Conservation (phyloP, 129 eudicot genomes). For the Sambucus nigra region DNA sequence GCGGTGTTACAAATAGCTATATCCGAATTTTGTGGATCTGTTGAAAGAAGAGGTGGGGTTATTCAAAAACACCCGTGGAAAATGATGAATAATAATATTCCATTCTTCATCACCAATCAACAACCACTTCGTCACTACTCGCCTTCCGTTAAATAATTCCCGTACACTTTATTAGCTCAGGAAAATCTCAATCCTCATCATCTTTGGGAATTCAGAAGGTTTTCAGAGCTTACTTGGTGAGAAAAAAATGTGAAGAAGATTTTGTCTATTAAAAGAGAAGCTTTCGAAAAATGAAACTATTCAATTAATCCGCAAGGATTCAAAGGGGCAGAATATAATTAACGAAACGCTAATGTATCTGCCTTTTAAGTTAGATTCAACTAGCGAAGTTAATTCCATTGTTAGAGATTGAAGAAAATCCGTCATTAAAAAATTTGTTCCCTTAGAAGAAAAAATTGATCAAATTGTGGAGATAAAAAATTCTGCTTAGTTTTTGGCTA, state of each 20-base stretch:
- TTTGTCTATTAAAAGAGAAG: constrained; percentile 15
- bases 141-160: too few relatives aligned
- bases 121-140: too few relatives aligned
- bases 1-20: too few relatives aligned
- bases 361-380: constrained; percentile 51
- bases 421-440: constrained; percentile 46
- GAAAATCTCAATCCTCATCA: not conserved
- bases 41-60: too few relatives aligned
- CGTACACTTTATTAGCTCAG: too few relatives aligned
- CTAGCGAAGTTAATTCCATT: constrained; percentile 38
- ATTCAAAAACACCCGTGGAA: too few relatives aligned
- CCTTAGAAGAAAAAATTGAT: constrained; percentile 60
- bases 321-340: constrained; percentile 44
- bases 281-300: too few relatives aligned
- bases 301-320: constrained; percentile 28
- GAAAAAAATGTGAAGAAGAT: constrained; percentile 38
- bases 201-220: constrained; percentile 50
- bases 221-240: constrained; percentile 34
- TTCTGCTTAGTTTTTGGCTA: not conserved
- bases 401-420: constrained; percentile 46
- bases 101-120: too few relatives aligned
- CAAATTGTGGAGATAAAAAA: constrained; percentile 6
- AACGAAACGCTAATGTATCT: constrained; percentile 51
- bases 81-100: too few relatives aligned
- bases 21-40: too few relatives aligned